Evolutionary conservation across 1,139 yeast species (phyloP), one percentile per base, ranked within the genome.

Genomic region (Arxiozyma heterogenica): DNA sequence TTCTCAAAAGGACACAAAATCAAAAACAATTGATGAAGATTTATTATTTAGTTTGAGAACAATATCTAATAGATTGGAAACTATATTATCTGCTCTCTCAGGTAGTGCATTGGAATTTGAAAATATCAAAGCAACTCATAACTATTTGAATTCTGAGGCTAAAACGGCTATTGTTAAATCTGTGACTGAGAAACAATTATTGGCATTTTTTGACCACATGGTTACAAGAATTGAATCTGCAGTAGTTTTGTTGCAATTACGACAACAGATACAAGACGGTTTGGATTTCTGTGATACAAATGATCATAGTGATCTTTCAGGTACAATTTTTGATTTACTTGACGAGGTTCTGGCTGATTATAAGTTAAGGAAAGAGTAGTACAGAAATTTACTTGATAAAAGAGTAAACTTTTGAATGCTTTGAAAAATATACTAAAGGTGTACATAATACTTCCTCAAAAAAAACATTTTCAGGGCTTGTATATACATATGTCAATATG

Each of bases 191-290:
- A 55, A 54, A 22, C 69, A 66, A 30, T 49, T 65, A 18, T 49
- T 61, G 17, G 52, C 64, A 4, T 64, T 66, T 47, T 61, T 68
- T 45, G 71, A 65, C 45, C 71, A 67, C 52, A 50, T 68, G 25
- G 57, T 67, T n/a, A 62, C 70, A 0, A 62, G 71, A 51, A 44
- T 68, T 5, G 72, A 68, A 54, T 57, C 69, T 1, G 52, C 58
- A 4, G 59, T 67, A 27, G 64, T 64, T 1, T 43, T 63, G 8
- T 53, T 68, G 45, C 65, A 61, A 49, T 48, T 68, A 23, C 65
- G 68, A 43, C 70, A 67, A 57, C 57, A 55, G 20, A 39, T 59
- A 45, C 54, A 56, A 25, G 54, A 55, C n/a, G 65, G 66, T 9
- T 51, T 67, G 43, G 58, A 58, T 17, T 51, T 61, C 23, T 58